Evolutionary conservation across 1,284 basidiomycete species (phyloP).

Genomic region (Cutaneotrichosporon daszewskae): DNA sequence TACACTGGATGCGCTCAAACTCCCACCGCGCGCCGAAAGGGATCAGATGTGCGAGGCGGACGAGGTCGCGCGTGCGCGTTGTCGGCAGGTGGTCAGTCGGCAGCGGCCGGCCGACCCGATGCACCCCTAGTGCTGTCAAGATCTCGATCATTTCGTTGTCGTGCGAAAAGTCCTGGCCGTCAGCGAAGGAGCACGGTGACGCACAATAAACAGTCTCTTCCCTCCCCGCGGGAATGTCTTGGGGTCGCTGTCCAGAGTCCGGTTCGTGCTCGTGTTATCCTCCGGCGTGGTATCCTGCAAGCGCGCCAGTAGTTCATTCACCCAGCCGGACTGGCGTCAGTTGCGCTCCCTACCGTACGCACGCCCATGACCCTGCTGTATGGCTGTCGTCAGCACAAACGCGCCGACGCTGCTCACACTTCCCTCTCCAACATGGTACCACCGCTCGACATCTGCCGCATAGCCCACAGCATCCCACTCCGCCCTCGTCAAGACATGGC

Average conservation of each 20-base stretch:
- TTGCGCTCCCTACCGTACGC: not conserved
- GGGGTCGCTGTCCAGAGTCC: slow-evolving; percentile 62
- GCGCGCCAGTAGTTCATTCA: slow-evolving; percentile 78
- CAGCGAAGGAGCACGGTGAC: slow-evolving; percentile 4
- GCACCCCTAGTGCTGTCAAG: slow-evolving; percentile 66
- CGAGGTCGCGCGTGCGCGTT: slow-evolving; percentile 25
- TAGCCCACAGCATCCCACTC: slow-evolving; percentile 66
- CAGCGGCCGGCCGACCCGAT: slow-evolving; percentile 36
- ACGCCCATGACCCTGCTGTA: slow-evolving; percentile 25
- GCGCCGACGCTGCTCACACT: slow-evolving; percentile 51
- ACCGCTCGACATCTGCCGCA: slow-evolving; percentile 67
- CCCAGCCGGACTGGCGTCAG: slow-evolving; percentile 57
- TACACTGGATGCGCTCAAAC: slow-evolving; percentile 37
- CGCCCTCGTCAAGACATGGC: slow-evolving; percentile 56
- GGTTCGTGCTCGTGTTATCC: slow-evolving; percentile 71
- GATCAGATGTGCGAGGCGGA: slow-evolving; percentile 29
- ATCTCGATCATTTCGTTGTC: slow-evolving; percentile 75
- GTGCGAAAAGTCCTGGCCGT: slow-evolving; percentile 63
- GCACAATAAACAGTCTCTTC: slow-evolving; percentile 36
- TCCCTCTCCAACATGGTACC: slow-evolving; percentile 56
- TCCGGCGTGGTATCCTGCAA: slow-evolving; percentile 58
- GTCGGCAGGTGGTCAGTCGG: not conserved
- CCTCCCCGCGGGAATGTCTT: slow-evolving; percentile 60
- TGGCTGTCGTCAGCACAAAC: slow-evolving; percentile 22
- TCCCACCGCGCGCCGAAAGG: slow-evolving; percentile 38